Evolutionary conservation across 2,329 filamentous ascomycete species (phyloP).

Genomic region (Ambrosiella cleistominuta): DNA sequence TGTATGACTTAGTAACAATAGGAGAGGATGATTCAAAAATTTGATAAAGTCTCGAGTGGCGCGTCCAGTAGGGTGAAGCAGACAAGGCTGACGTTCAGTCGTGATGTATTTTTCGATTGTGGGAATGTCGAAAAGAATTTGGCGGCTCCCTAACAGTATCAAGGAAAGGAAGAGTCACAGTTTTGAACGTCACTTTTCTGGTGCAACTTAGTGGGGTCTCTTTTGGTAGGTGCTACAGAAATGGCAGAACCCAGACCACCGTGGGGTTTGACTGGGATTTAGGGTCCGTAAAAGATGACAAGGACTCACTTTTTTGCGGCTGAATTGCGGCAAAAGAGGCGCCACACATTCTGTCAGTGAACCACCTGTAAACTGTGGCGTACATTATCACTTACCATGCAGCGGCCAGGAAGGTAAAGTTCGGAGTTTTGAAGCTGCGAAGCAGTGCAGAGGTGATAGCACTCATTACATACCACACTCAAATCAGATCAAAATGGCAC

Average conservation of each 20-base stretch:
- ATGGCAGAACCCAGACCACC: too few relatives aligned
- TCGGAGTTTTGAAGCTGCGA: not conserved
- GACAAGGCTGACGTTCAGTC: slow-evolving; percentile 8
- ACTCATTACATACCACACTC: not conserved
- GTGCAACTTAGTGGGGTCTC: not conserved
- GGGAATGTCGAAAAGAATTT: slow-evolving; percentile 6
- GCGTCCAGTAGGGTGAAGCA: slow-evolving; percentile 4
- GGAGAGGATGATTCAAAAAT: not conserved
- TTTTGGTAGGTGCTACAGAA: not conserved
- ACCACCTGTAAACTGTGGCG: too few relatives aligned
- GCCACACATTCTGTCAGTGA: too few relatives aligned
- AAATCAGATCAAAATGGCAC: slow-evolving; percentile 10
- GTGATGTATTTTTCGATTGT: slow-evolving; percentile 1
- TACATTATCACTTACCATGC: too few relatives aligned
- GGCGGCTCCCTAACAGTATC: slow-evolving; percentile 3
- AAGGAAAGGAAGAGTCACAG: slow-evolving; percentile 12
- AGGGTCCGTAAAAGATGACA: not conserved
- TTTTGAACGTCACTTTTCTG: slow-evolving; percentile 8
- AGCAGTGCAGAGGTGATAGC: not conserved
- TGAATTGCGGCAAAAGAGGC: too few relatives aligned
- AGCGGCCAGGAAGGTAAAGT: not conserved
- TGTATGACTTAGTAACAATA: not conserved
- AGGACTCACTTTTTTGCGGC: not conserved
- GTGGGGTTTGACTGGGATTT: not conserved
- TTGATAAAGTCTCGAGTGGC: slow-evolving; percentile 1